Conservation (phyloP, 345 rosid genomes). For the Euclidium syriacum region DNA sequence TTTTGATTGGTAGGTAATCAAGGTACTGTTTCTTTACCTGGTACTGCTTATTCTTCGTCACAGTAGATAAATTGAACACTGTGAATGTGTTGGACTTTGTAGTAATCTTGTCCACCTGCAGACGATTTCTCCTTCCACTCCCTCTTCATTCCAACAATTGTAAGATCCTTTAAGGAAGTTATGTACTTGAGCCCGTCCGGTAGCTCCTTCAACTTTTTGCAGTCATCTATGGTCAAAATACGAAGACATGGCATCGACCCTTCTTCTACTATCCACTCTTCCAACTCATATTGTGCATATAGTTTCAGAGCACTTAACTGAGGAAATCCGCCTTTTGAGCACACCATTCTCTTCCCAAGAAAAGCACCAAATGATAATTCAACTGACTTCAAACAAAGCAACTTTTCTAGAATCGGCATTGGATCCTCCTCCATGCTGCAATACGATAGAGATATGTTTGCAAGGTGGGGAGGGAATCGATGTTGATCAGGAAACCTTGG, state of each 20-base stretch:
- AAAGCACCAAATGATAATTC: slow-evolving; percentile 19
- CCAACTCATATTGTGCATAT: background rate
- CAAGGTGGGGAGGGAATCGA: too few species aligned
- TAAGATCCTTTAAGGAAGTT: background rate
- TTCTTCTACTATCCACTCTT: too few species aligned
- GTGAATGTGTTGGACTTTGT: background rate
- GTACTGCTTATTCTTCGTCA: background rate
- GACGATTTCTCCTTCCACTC: background rate
- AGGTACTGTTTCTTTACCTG: too few species aligned
- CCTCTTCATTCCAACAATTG: background rate
- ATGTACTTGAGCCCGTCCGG: slow-evolving; percentile 15
- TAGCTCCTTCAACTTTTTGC: slow-evolving; percentile 16
- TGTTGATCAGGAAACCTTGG: slow-evolving; percentile 30
- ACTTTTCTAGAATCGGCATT: slow-evolving; percentile 31
- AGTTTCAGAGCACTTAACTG: background rate
- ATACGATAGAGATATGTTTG: too few species aligned
- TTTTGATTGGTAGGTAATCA: too few species aligned
- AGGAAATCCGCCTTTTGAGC: too few species aligned
- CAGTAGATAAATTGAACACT: background rate
- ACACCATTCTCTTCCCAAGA: slow-evolving; percentile 15
- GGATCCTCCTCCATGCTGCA: too few species aligned
- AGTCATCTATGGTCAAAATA: slow-evolving; percentile 21
- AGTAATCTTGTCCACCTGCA: background rate
- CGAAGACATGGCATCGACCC: too few species aligned
- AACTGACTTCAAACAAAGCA: slow-evolving; percentile 22